These are phyloP conservation scores for Beverwykella pulmonaria DNA, from an alignment of 495 filamentous ascomycete species.

Conservation along the genomic window DNA sequence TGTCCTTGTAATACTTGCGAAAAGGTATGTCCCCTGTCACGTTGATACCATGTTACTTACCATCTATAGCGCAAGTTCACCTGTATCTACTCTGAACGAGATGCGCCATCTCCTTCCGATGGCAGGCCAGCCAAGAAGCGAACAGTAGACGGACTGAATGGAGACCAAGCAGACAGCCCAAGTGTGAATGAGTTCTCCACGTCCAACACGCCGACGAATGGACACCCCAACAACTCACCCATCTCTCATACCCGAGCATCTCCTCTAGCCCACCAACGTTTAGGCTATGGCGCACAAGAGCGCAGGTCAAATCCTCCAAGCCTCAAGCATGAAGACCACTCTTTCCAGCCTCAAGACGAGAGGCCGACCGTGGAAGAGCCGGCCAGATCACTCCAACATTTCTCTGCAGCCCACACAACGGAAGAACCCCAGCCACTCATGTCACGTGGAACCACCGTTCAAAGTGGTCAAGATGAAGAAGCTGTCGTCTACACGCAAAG, in stretches of 20 bases:
- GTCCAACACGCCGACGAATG: slow-evolving; percentile 26
- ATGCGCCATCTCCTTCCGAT: slow-evolving; percentile 30
- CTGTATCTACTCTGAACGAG: slow-evolving; percentile 36
- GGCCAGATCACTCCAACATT: slow-evolving; percentile 25
- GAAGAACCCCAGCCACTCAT: slow-evolving; percentile 27
- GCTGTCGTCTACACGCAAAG: slow-evolving; percentile 59
- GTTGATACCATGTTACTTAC: slow-evolving; percentile 1
- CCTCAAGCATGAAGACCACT: slow-evolving; percentile 19
- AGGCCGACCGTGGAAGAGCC: slow-evolving; percentile 22
- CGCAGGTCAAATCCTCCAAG: slow-evolving; percentile 5
- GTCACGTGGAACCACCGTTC: slow-evolving; percentile 53
- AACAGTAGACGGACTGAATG: slow-evolving; percentile 11
- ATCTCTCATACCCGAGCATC: neutral
- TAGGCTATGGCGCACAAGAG: slow-evolving; percentile 2
- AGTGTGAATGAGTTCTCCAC: slow-evolving; percentile 10
- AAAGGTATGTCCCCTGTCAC: slow-evolving; percentile 19
- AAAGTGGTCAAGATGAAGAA: slow-evolving; percentile 58
- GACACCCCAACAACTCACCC: slow-evolving; percentile 4
- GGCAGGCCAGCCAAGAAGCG: slow-evolving; percentile 21
- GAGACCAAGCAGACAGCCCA: slow-evolving; percentile 5
- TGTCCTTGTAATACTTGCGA: slow-evolving; percentile 67
- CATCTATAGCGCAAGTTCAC: slow-evolving; percentile 33
- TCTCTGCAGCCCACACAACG: neutral
- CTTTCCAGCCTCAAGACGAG: slow-evolving; percentile 12
- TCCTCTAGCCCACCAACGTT: neutral